A percentile compares a stretch with the other conserved stretches of the same genome.
Evolutionary conservation across 257 asterid species (phyloP).

Genomic region (Agastache rugosa): DNA sequence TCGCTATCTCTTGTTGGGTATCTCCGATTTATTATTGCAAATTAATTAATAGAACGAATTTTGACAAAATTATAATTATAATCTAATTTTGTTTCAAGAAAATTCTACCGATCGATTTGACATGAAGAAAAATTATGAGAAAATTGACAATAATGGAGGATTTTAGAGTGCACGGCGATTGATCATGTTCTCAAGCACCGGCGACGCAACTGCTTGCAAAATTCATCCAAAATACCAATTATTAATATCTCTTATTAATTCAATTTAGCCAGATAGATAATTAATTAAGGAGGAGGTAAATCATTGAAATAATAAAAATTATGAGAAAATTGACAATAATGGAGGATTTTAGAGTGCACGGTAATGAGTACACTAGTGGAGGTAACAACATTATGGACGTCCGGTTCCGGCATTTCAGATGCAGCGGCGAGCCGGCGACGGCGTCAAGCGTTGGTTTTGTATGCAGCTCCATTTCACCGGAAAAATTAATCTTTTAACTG

Average conservation of each 20-base stretch:
- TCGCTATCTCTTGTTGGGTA: too few relatives aligned
- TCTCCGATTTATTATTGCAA: too few relatives aligned
- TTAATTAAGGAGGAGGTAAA: too few relatives aligned
- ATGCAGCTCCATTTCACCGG: conserved; percentile 29
- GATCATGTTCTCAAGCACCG: conserved; percentile 71
- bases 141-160: too few relatives aligned
- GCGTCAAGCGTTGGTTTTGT: conserved; percentile 16
- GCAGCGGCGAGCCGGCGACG: not conserved
- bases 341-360: conserved; percentile 48
- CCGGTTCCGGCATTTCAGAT: conserved; percentile 48
- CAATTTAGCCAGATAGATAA: not conserved
- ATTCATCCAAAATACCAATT: not conserved
- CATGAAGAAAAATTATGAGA: too few relatives aligned
- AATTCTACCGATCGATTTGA: too few relatives aligned
- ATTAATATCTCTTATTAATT: not conserved
- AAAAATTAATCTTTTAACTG: too few relatives aligned
- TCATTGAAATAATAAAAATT: not conserved
- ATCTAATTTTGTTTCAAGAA: too few relatives aligned
- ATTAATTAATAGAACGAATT: too few relatives aligned
- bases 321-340: not conserved
- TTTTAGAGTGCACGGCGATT: too few relatives aligned
- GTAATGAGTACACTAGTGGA: conserved; percentile 61
- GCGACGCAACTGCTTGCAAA: conserved; percentile 68
- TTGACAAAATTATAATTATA: too few relatives aligned
- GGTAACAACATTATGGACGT: conserved; percentile 59